Evolutionary conservation across 2,329 filamentous ascomycete species (phyloP), one percentile per base, ranked within the genome.

Genomic region (Tolypocladium tropicale): DNA sequence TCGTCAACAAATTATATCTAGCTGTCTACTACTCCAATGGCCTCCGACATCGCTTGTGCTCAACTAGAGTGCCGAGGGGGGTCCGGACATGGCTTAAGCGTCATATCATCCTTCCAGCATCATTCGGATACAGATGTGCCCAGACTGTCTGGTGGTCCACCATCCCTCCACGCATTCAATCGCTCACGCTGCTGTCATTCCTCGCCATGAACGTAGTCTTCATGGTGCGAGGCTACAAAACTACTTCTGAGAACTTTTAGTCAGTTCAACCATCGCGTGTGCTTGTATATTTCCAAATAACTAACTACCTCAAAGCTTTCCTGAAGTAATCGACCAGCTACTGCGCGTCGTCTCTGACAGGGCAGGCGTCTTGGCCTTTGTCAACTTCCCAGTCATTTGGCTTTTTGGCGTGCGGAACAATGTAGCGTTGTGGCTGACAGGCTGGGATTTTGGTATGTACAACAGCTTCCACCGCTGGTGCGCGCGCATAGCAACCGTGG

Each of bases 321-420:
- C 59, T 63, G 0, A 55, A 62, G 0, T 28, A 14, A 63, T 63
- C 2, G 66, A 63, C 4, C 75, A 77, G 56, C 49, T 70, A 0
- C 70, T 74, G 48, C 79, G 83, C 1, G 86, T 84, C 55, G 72
- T 83, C 0, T 80, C 82, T 0, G 83, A 87, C 58, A 77, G 85
- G 12, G 84, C 83, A 0, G 84, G 85, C 0, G 78, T 85, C 36
- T 75, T 89, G 28, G 80, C 82, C 0, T 81, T 84, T 60, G 81
- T 79, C 7, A 86, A 86, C 60, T 76, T 88, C 6, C 82, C 83
- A 0, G 63, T 86, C 3, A 70, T 88, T 0, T 88, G 84, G 83
- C 67, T 88, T 0, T 88, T 89, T 61, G 81, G 80, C 0, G 81
- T 82, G 64, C 75, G 86, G 12, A 89, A 89, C 59, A 87, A 89